Percentiles rank a stretch among this genome's conserved stretches.
Conservation (phyloP, 208 protist species). For the Leishmania aethiopica region DNA sequence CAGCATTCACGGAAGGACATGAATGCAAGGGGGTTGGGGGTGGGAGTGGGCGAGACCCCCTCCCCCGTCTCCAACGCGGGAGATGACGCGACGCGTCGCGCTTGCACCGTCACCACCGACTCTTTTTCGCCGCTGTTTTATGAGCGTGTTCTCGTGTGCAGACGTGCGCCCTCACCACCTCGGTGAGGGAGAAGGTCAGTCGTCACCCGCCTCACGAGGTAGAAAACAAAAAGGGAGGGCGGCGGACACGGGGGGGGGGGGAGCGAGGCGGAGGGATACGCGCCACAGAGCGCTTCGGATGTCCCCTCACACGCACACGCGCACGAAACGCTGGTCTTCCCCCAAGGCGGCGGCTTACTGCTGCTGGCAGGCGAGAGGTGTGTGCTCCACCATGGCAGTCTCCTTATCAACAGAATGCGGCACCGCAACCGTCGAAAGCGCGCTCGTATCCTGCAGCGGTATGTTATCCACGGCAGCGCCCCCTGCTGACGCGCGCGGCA, state of each 20-base stretch:
- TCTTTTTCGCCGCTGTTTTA: not conserved
- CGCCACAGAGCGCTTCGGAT: not conserved
- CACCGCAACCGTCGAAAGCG: not conserved
- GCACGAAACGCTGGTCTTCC: not conserved
- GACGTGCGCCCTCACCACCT: not conserved
- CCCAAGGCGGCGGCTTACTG: slow-evolving; percentile 23
- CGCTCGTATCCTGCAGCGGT: not conserved
- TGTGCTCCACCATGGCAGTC: slow-evolving; percentile 7
- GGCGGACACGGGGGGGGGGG: not conserved
- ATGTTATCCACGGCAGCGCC: not conserved
- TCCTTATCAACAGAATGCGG: not conserved
- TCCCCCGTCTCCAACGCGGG: not conserved
- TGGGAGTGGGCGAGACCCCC: not conserved
- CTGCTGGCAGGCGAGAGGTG: slow-evolving; percentile 41
- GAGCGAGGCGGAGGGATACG: too few relatives aligned
- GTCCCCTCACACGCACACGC: too few relatives aligned
- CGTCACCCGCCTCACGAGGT: not conserved
- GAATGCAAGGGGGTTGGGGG: not conserved
- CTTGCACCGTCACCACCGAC: not conserved
- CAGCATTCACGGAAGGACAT: not conserved
- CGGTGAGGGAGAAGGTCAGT: not conserved
- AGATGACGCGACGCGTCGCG: not conserved
- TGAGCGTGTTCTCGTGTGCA: not conserved
- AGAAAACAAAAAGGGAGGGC: not conserved
- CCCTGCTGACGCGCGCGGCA: not conserved